Percentiles rank a stretch among this genome's conserved stretches.
Conservation (phyloP, 2,329 filamentous ascomycete genomes). For the Furcasterigmium furcatum region DNA sequence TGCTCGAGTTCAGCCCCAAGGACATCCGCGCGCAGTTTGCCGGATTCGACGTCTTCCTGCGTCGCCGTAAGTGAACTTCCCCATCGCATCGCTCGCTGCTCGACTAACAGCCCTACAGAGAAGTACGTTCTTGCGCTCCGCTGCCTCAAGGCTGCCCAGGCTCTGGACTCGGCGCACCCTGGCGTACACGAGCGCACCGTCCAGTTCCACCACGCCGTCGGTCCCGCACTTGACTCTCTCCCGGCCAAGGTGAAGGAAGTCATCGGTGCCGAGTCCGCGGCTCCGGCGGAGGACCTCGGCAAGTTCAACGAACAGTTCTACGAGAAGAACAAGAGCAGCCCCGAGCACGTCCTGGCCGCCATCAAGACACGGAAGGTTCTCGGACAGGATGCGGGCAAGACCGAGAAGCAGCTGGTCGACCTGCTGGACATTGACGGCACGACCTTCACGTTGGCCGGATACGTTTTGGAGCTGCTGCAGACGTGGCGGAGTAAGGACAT, state of each 20-base stretch:
- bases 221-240: constrained; percentile 55
- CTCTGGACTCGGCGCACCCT: constrained; percentile 66
- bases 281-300: constrained; percentile 53
- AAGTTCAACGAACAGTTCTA: constrained; percentile 67
- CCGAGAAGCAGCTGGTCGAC: constrained; percentile 61
- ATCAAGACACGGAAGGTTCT: constrained; percentile 58
- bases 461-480: constrained; percentile 37
- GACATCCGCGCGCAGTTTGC: constrained; percentile 78
- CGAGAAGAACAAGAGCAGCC: constrained; percentile 57
- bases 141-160: constrained; percentile 72
- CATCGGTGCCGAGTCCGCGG: constrained; percentile 65
- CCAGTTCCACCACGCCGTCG: constrained; percentile 63
- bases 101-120: constrained; percentile 45
- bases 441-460: constrained; percentile 53
- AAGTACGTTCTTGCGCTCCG: constrained; percentile 87
- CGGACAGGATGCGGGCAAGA: constrained; percentile 51
- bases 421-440: constrained; percentile 48
- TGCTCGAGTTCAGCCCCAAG: constrained; percentile 80
- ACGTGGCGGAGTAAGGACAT: constrained; percentile 47
- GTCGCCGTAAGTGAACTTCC: constrained; percentile 64
- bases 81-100: constrained; percentile 4
- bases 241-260: constrained; percentile 64
- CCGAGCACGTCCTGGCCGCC: constrained; percentile 59
- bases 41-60: constrained; percentile 87
- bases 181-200: constrained; percentile 73